Percentiles rank a stretch among this genome's conserved stretches.
These are phyloP conservation scores for Boeremia lycopersici DNA, from an alignment of 2,329 filamentous ascomycete genomes.

Conservation along the genomic window DNA sequence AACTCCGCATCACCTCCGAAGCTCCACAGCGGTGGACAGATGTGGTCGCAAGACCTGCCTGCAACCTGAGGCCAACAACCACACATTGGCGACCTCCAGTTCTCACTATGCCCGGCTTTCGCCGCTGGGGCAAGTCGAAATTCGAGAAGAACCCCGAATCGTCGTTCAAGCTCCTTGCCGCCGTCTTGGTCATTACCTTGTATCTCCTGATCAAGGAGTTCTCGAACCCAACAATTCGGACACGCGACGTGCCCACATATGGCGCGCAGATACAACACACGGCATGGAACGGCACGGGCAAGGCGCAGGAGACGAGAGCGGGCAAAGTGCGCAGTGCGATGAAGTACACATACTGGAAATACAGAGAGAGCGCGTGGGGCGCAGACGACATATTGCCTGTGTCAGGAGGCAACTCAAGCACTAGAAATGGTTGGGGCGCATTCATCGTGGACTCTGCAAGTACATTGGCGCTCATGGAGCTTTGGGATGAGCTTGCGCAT, in stretches of 20 bases:
- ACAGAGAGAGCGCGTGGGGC: slow-evolving; percentile 49
- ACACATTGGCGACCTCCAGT: slow-evolving; percentile 13
- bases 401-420: slow-evolving; percentile 42
- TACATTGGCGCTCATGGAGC: slow-evolving; percentile 50
- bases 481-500: slow-evolving; percentile 51
- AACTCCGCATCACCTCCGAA: slow-evolving; percentile 20
- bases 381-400: slow-evolving; percentile 49
- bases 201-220: slow-evolving; percentile 50
- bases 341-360: slow-evolving; percentile 50
- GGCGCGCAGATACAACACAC: slow-evolving; percentile 43
- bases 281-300: slow-evolving; percentile 44
- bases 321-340: slow-evolving; percentile 47
- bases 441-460: slow-evolving; percentile 51
- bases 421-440: slow-evolving; percentile 51
- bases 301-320: slow-evolving; percentile 43
- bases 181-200: slow-evolving; percentile 47
- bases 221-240: slow-evolving; percentile 37
- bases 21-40: slow-evolving; percentile 29
- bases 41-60: slow-evolving; percentile 28
- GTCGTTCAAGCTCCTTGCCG: slow-evolving; percentile 51
- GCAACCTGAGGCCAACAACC: slow-evolving; percentile 24
- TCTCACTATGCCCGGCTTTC: slow-evolving; percentile 42
- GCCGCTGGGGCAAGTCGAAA: slow-evolving; percentile 46
- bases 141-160: slow-evolving; percentile 49
- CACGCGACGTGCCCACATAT: slow-evolving; percentile 12